A percentile compares a stretch with the other conserved stretches of the same genome.
phyloP scores from a whole-genome alignment of 2,329 filamentous ascomycete species.

The Magnaporthiopsis incrustans region DNA sequence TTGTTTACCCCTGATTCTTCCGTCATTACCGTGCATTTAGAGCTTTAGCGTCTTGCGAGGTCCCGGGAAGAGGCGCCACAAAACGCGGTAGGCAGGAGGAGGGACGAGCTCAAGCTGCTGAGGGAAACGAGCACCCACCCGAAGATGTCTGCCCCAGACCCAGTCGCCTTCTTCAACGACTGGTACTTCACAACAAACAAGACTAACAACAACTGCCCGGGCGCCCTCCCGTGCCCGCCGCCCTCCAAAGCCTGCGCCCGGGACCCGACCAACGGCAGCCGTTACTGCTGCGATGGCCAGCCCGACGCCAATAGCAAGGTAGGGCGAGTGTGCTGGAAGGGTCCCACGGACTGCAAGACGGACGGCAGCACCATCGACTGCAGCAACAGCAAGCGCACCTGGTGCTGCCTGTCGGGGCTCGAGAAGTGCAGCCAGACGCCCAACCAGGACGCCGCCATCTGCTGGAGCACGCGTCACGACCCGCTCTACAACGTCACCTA shows the following conservation, averaged over 20 bases:
- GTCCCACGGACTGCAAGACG: constrained; percentile 8
- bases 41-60: no score
- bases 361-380: constrained; percentile 14
- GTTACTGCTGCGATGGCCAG: constrained; percentile 13
- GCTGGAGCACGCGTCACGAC: constrained; percentile 14
- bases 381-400: constrained; percentile 9
- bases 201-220: constrained; percentile 11
- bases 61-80: no score
- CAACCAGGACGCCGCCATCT: constrained; percentile 13
- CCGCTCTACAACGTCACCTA: constrained; percentile 12
- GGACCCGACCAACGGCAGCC: constrained; percentile 13
- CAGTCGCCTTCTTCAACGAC: constrained; percentile 11
- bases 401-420: constrained; percentile 11
- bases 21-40: no score
- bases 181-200: constrained; percentile 14
- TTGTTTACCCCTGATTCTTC: no score
- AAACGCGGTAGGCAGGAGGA: no score
- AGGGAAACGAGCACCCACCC: no score
- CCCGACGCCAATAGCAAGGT: background rate
- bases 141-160: no score
- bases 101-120: no score
- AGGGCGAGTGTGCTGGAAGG: constrained; percentile 12
- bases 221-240: constrained; percentile 8
- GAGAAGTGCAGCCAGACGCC: constrained; percentile 11
- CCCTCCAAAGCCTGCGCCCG: constrained; percentile 14